Evolutionary conservation across 352 stramenopile genomes (phyloP).

Genomic region (Pythium chondricola): DNA sequence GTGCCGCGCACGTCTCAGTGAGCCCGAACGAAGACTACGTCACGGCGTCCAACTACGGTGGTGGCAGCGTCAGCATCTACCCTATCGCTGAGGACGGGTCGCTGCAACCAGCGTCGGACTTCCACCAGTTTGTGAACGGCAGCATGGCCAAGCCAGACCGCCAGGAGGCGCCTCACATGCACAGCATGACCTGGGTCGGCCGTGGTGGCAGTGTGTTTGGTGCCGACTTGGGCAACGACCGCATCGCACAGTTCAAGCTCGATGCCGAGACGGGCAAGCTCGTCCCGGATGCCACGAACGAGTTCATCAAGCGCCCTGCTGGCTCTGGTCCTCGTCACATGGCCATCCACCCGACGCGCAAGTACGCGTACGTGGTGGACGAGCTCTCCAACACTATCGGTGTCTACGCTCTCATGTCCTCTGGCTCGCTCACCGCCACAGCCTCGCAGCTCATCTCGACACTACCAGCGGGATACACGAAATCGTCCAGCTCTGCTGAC

Average conservation of each 20-base stretch:
- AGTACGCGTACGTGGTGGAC: constrained; percentile 53
- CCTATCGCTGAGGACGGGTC: constrained; percentile 39
- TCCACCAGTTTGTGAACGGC: constrained; percentile 30
- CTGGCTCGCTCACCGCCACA: constrained; percentile 17
- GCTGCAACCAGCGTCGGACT: constrained; percentile 26
- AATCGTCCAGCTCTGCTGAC: constrained; percentile 27
- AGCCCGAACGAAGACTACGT: constrained; percentile 46
- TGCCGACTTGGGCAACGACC: constrained; percentile 58
- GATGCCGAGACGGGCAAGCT: constrained; percentile 31
- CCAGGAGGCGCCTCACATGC: constrained; percentile 47
- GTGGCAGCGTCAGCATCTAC: constrained; percentile 51
- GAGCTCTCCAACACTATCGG: constrained; percentile 58
- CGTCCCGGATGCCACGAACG: constrained; percentile 7
- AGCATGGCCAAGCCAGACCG: constrained; percentile 29
- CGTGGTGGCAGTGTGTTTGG: constrained; percentile 34
- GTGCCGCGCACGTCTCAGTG: constrained; percentile 41
- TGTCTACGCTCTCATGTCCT: constrained; percentile 31
- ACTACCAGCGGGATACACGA: constrained; percentile 29
- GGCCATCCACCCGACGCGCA: constrained; percentile 35
- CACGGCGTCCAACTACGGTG: constrained; percentile 54
- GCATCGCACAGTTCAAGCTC: constrained; percentile 44
- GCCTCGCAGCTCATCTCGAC: constrained; percentile 50
- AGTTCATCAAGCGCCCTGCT: constrained; percentile 12
- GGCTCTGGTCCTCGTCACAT: constrained; percentile 64
- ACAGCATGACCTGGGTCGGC: constrained; percentile 57